These are phyloP conservation scores for Schizophyllum amplum DNA, from an alignment of 1,284 basidiomycete genomes.

Conservation along the genomic window DNA sequence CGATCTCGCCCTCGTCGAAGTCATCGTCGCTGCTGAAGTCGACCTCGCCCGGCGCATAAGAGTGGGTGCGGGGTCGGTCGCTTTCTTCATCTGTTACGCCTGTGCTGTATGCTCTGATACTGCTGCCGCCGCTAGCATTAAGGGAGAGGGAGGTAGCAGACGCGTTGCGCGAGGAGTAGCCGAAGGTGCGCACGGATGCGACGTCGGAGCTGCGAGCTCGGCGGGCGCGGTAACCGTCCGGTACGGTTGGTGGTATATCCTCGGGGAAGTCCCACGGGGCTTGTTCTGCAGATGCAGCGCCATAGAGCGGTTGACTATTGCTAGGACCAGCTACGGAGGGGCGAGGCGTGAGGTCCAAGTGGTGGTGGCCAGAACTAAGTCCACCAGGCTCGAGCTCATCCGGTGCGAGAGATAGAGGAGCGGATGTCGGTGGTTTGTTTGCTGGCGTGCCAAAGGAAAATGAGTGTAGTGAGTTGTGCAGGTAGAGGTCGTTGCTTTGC, in stretches of 20 bases:
- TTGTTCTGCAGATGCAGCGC: background rate
- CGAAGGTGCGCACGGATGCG: background rate
- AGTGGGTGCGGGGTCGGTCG: background rate
- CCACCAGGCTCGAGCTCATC: background rate
- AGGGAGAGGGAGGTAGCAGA: background rate
- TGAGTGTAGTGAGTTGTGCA: background rate
- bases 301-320: background rate
- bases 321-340: background rate
- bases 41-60: constrained; percentile 10
- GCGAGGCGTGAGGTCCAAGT: background rate
- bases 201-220: background rate
- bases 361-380: background rate
- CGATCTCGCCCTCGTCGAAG: constrained; percentile 26
- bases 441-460: background rate
- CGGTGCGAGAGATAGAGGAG: background rate
- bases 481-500: background rate
- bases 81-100: background rate
- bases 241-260: too few species aligned
- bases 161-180: background rate
- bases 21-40: constrained; percentile 47
- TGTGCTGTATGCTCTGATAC: background rate
- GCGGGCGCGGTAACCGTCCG: too few species aligned
- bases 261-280: too few species aligned
- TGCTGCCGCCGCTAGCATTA: background rate
- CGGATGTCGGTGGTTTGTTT: background rate